These are phyloP conservation scores for Melanomma pulvis-pyrius DNA, from an alignment of 495 filamentous ascomycete species.

Conservation along the genomic window DNA sequence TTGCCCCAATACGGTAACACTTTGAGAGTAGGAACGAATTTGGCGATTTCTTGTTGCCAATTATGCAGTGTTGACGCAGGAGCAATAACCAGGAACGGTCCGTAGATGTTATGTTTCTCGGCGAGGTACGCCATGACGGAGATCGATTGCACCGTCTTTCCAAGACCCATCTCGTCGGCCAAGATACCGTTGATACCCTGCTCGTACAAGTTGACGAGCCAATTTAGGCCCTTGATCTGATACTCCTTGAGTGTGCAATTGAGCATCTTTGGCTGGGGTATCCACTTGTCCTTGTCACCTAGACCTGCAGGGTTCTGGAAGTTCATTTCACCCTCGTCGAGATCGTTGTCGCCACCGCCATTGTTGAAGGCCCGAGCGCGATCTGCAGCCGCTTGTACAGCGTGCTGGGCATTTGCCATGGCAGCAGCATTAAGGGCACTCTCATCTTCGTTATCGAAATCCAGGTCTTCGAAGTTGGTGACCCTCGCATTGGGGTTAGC, in stretches of 20 bases:
- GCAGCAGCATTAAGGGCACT: constrained; percentile 77
- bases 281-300: constrained; percentile 75
- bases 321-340: constrained; percentile 94
- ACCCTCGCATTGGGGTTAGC: constrained; percentile 60
- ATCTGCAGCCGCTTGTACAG: constrained; percentile 91
- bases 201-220: constrained; percentile 98
- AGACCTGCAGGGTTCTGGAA: constrained; percentile 98
- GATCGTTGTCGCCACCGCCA: constrained; percentile 58
- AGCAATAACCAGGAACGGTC: constrained; percentile 94
- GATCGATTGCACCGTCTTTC: constrained; percentile 98
- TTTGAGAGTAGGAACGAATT: constrained; percentile 91
- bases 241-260: constrained; percentile 96
- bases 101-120: constrained; percentile 97
- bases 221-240: constrained; percentile 97
- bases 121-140: constrained; percentile 99
- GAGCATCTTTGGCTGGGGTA: constrained; percentile 92
- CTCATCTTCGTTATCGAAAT: constrained; percentile 96
- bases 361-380: constrained; percentile 92
- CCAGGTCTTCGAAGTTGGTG: constrained; percentile 90
- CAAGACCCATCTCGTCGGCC: constrained; percentile 98
- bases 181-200: constrained; percentile 99
- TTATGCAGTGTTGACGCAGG: constrained; percentile 97
- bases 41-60: constrained; percentile 97
- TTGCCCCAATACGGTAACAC: constrained; percentile 97
- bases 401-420: constrained; percentile 93